Conservation (phyloP, 192 early-diverging fungal species). For the Dissophora ornata region DNA sequence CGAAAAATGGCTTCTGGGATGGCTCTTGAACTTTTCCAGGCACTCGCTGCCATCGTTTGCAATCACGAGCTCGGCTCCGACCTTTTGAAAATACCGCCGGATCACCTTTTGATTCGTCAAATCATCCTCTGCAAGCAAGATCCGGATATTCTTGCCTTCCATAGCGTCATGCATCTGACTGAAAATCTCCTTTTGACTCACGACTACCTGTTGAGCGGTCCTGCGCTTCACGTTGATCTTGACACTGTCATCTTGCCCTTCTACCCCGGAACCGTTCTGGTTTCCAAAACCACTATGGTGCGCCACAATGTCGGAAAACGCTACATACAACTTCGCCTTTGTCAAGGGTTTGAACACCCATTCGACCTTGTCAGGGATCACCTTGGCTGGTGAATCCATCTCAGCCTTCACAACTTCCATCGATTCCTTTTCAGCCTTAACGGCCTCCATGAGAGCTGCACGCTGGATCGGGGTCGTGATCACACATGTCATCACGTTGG, state of each 20-base stretch:
- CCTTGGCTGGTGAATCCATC: slow-evolving; percentile 7
- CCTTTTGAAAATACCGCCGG: slow-evolving; percentile 56
- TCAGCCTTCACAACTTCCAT: slow-evolving; percentile 19
- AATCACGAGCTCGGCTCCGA: slow-evolving; percentile 60
- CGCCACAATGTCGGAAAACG: slow-evolving; percentile 51
- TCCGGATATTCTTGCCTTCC: slow-evolving; percentile 58
- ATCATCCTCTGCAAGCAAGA: slow-evolving; percentile 69
- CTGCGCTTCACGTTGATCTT: slow-evolving; percentile 43
- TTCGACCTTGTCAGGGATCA: slow-evolving; percentile 54
- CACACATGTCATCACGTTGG: slow-evolving; percentile 44
- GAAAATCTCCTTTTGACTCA: slow-evolving; percentile 64
- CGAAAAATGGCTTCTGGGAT: slow-evolving; percentile 59
- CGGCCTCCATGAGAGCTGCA: slow-evolving; percentile 58
- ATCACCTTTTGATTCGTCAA: slow-evolving; percentile 70
- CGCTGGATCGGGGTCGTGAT: slow-evolving; percentile 69
- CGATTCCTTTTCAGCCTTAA: slow-evolving; percentile 43
- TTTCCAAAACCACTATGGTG: slow-evolving; percentile 20
- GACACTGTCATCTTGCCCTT: background rate
- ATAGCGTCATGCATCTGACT: slow-evolving; percentile 62
- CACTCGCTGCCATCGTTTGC: slow-evolving; percentile 62
- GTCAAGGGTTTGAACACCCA: slow-evolving; percentile 70
- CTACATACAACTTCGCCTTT: slow-evolving; percentile 60
- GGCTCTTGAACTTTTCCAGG: slow-evolving; percentile 55
- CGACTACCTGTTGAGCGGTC: slow-evolving; percentile 59
- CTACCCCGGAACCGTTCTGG: background rate